Conservation (phyloP, 2,329 filamentous ascomycete species). For the Alternaria novae-zelandiae region DNA sequence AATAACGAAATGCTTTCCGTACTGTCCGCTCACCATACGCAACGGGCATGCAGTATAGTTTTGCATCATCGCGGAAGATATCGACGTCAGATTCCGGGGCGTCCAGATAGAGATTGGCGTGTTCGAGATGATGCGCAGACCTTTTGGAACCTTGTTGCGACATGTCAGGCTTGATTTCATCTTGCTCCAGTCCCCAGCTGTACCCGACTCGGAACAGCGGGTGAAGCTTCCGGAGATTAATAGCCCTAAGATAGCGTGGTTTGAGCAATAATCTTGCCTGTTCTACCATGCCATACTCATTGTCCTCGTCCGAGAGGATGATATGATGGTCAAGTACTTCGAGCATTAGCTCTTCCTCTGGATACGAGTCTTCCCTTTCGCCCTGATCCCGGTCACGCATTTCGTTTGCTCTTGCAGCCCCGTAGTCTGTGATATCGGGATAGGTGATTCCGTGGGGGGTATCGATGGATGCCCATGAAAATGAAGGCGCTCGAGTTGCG, state of each 20-base stretch:
- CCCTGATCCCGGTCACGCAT: neutral
- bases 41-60: conserved; percentile 14
- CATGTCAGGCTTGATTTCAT: neutral
- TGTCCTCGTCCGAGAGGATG: neutral
- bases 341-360: neutral
- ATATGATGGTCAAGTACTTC: neutral
- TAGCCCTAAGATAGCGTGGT: neutral
- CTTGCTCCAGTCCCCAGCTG: neutral
- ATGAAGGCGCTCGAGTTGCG: conserved; percentile 19
- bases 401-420: neutral
- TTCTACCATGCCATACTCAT: neutral
- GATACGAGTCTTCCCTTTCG: neutral
- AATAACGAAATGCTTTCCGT: neutral
- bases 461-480: conserved; percentile 28
- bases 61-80: neutral
- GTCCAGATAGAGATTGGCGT: conserved; percentile 1
- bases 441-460: conserved; percentile 20
- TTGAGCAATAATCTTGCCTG: neutral
- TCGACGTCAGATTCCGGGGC: conserved; percentile 5
- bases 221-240: neutral
- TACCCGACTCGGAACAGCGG: neutral
- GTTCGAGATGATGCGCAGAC: neutral
- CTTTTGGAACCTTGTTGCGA: neutral
- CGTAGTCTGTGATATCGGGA: conserved; percentile 15
- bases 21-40: conserved; percentile 3